Evolutionary conservation across 2,329 filamentous ascomycete genomes (phyloP).

Genomic region (Pyrenophora graminea): DNA sequence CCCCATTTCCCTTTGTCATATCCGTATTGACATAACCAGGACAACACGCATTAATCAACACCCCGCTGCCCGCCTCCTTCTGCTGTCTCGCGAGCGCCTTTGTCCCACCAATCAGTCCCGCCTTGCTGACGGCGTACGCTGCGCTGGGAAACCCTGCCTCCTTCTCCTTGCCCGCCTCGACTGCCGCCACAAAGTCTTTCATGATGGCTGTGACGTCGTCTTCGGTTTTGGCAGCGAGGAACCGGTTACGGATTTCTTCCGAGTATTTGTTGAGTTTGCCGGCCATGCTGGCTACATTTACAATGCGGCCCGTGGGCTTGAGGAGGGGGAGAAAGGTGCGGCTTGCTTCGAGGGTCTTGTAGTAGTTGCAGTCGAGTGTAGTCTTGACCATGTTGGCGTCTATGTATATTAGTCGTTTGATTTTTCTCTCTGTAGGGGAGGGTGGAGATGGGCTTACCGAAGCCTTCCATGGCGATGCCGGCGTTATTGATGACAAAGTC

Average conservation of each 20-base stretch:
- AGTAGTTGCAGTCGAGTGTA: slow-evolving; percentile 59
- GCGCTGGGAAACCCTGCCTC: slow-evolving; percentile 56
- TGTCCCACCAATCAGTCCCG: slow-evolving; percentile 51
- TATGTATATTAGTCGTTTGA: slow-evolving; percentile 12
- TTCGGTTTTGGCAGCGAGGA: slow-evolving; percentile 48
- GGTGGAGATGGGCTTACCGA: slow-evolving; percentile 36
- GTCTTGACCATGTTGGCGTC: slow-evolving; percentile 54
- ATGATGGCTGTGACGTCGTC: slow-evolving; percentile 54
- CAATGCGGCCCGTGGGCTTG: slow-evolving; percentile 49
- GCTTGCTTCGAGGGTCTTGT: slow-evolving; percentile 55
- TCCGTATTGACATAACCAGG: slow-evolving; percentile 55
- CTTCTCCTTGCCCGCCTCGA: slow-evolving; percentile 52
- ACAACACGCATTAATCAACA: slow-evolving; percentile 50
- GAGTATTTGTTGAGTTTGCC: slow-evolving; percentile 56
- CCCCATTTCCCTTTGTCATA: slow-evolving; percentile 48
- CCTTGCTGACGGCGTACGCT: slow-evolving; percentile 56
- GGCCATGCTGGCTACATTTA: slow-evolving; percentile 55
- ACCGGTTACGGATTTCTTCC: slow-evolving; percentile 48
- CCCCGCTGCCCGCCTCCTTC: slow-evolving; percentile 38
- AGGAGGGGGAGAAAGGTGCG: slow-evolving; percentile 54
- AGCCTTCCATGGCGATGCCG: slow-evolving; percentile 54
- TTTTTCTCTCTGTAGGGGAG: neutral
- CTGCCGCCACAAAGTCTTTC: slow-evolving; percentile 54
- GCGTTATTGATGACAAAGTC: slow-evolving; percentile 62
- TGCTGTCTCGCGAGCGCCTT: slow-evolving; percentile 45